These are phyloP conservation scores for Papiliotrema flavescens DNA, from an alignment of 1,284 basidiomycete species.

Conservation along the genomic window DNA sequence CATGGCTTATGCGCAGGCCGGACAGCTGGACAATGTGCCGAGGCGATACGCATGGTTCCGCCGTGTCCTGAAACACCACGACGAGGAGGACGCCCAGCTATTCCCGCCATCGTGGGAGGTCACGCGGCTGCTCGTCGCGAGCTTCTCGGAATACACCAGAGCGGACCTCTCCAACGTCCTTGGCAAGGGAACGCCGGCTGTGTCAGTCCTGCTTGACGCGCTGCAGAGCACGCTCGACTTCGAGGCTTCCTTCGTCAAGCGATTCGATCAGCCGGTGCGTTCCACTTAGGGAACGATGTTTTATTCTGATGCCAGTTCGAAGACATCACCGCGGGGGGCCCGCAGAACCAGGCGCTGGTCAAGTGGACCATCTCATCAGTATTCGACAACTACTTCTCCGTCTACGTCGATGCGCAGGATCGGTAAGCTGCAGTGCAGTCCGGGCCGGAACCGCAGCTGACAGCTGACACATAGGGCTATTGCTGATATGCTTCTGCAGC, in stretches of 20 bases:
- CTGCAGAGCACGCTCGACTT: conserved; percentile 83
- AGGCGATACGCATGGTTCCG: conserved; percentile 95
- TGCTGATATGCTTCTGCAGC: conserved; percentile 60
- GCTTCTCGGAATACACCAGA: conserved; percentile 78
- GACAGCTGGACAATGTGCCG: conserved; percentile 91
- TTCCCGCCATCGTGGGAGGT: conserved; percentile 83
- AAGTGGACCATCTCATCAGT: conserved; percentile 71
- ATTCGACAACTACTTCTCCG: conserved; percentile 85
- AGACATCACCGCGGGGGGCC: conserved; percentile 38
- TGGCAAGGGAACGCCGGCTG: conserved; percentile 56
- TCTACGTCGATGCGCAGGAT: conserved; percentile 96
- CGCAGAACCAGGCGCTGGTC: conserved; percentile 11
- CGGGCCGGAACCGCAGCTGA: not conserved
- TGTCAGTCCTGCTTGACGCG: conserved; percentile 75
- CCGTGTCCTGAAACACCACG: conserved; percentile 81
- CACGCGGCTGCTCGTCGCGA: conserved; percentile 70
- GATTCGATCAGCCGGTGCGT: conserved; percentile 71
- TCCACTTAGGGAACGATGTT: not conserved
- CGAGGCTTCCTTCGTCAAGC: conserved; percentile 70
- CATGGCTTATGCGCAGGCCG: conserved; percentile 54
- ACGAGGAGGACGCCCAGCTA: conserved; percentile 75
- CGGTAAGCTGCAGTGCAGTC: conserved; percentile 52
- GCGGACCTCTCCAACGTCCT: conserved; percentile 52
- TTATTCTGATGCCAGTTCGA: conserved; percentile 41
- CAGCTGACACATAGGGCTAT: conserved; percentile 39